phyloP scores from a whole-genome alignment of 1,139 yeast species.

The Yamadazyma siamensis region DNA sequence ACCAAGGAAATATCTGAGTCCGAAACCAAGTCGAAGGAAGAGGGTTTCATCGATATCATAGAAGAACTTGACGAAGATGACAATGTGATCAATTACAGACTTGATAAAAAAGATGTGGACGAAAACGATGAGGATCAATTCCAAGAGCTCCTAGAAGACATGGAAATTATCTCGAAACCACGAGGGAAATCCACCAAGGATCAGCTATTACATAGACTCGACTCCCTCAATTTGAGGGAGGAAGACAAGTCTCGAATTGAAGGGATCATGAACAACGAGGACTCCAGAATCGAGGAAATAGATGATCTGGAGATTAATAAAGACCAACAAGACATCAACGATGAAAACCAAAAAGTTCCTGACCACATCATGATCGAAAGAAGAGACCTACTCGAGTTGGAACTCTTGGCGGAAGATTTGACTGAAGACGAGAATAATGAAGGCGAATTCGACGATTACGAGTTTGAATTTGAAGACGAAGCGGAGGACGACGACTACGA shows the following conservation, averaged over 20 bases:
- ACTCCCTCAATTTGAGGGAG: conserved; percentile 38
- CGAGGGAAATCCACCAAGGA: background rate
- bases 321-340: conserved; percentile 4
- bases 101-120: conserved; percentile 39
- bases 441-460: conserved; percentile 17
- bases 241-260: conserved; percentile 51
- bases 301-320: conserved; percentile 2
- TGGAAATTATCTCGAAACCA: conserved; percentile 33
- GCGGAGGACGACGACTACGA: conserved; percentile 20
- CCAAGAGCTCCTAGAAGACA: conserved; percentile 45
- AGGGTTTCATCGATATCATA: conserved; percentile 60
- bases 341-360: conserved; percentile 2
- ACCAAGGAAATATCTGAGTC: background rate
- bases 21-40: conserved; percentile 1
- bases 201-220: conserved; percentile 23
- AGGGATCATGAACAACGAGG: conserved; percentile 17
- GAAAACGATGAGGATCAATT: conserved; percentile 28
- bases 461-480: conserved; percentile 16
- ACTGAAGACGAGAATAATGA: conserved; percentile 25
- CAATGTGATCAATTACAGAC: conserved; percentile 45
- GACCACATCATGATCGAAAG: conserved; percentile 20
- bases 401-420: conserved; percentile 45
- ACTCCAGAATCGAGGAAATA: background rate
- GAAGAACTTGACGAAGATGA: conserved; percentile 85
- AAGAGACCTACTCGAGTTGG: conserved; percentile 35